Conservation (phyloP, 805 yeast genomes). For the Teunomyces barrocoloradensis region DNA sequence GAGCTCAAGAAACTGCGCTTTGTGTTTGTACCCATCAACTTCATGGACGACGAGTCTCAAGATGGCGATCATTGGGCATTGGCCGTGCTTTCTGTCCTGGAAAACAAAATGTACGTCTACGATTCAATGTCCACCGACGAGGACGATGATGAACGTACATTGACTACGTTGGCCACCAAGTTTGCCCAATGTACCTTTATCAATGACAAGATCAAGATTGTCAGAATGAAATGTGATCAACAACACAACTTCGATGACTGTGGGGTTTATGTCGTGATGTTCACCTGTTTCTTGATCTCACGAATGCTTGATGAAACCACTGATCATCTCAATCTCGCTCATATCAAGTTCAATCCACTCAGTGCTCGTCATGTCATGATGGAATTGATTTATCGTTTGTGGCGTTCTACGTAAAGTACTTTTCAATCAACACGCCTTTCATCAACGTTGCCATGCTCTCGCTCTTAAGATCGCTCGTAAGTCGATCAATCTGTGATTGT, state of each 20-base stretch:
- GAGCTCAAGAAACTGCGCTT: constrained; percentile 38
- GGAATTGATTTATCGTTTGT: constrained; percentile 14
- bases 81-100: constrained; percentile 49
- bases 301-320: constrained; percentile 9
- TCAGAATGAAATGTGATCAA: constrained; percentile 48
- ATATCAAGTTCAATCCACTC: constrained; percentile 46
- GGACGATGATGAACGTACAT: constrained; percentile 23
- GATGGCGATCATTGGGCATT: constrained; percentile 81
- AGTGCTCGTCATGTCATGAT: constrained; percentile 43
- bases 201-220: constrained; percentile 14
- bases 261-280: constrained; percentile 48
- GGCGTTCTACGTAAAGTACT: constrained; percentile 13
- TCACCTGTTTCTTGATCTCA: constrained; percentile 23
- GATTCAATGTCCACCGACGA: constrained; percentile 49
- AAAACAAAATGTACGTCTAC: constrained; percentile 49
- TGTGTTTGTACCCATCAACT: constrained; percentile 68
- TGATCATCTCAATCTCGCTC: constrained; percentile 33
- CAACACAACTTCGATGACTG: constrained; percentile 68
- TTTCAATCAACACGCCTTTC: constrained; percentile 24
- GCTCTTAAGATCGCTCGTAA: constrained; percentile 16
- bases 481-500: constrained; percentile 11
- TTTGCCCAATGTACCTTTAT: constrained; percentile 17
- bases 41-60: constrained; percentile 52
- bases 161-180: constrained; percentile 21
- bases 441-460: constrained; percentile 28